Evolutionary conservation across 805 yeast genomes (phyloP).

Genomic region (Cyberlindnera xylosilytica): DNA sequence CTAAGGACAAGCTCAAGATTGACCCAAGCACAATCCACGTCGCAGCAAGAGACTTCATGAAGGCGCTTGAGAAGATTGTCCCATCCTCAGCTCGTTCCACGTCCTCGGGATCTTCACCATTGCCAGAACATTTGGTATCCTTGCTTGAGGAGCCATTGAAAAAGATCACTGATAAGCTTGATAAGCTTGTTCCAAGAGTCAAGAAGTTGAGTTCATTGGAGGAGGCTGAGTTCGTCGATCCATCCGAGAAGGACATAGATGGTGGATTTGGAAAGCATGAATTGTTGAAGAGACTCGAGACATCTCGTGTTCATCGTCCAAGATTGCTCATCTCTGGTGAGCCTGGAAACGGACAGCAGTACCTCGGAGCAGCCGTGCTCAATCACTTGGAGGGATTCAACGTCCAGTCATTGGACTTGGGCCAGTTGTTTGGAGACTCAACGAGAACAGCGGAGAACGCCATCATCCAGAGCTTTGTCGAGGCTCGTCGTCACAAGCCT

Average conservation of each 20-base stretch:
- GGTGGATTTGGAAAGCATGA: constrained; percentile 72
- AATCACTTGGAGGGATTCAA: constrained; percentile 86
- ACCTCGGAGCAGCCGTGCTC: constrained; percentile 76
- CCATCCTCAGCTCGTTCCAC: constrained; percentile 92
- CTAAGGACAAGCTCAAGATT: constrained; percentile 68
- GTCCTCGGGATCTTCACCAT: constrained; percentile 66
- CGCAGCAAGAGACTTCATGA: constrained; percentile 77
- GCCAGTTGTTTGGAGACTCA: constrained; percentile 72
- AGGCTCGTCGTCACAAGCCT: constrained; percentile 87
- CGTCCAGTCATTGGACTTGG: constrained; percentile 81
- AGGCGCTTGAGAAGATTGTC: constrained; percentile 79
- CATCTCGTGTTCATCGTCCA: constrained; percentile 76
- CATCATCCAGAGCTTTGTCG: constrained; percentile 78
- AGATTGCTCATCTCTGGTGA: constrained; percentile 70
- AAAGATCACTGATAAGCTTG: constrained; percentile 44
- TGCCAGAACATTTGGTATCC: constrained; percentile 71
- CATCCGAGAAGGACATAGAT: constrained; percentile 52
- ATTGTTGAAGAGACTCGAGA: constrained; percentile 44
- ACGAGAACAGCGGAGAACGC: constrained; percentile 80
- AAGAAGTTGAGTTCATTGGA: constrained; percentile 58
- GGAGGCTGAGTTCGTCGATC: constrained; percentile 63
- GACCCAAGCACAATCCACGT: constrained; percentile 72
- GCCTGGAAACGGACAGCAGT: constrained; percentile 83
- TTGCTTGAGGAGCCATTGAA: constrained; percentile 52
- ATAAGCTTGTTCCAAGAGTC: constrained; percentile 57